These are phyloP conservation scores for Paxillus ammoniavirescens DNA, from an alignment of 768 basidiomycete species.

Conservation along the genomic window DNA sequence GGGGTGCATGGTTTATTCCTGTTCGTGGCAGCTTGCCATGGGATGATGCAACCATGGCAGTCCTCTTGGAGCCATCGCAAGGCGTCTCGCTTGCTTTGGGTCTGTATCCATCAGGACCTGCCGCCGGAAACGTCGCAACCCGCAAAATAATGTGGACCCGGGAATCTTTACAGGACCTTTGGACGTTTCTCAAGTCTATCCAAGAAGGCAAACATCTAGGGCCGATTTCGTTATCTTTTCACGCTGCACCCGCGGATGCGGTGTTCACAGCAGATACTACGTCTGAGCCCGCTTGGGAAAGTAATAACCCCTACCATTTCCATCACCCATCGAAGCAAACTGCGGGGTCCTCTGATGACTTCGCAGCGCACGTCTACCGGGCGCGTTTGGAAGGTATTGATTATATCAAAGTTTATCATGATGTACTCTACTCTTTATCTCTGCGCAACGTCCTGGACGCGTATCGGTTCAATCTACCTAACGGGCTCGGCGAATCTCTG, in stretches of 20 bases:
- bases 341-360: conserved; percentile 5
- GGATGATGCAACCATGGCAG: conserved; percentile 42
- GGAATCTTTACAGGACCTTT: conserved; percentile 41
- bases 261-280: conserved; percentile 8
- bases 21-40: conserved; percentile 53
- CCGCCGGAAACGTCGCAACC: conserved; percentile 15
- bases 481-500: conserved; percentile 2
- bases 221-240: conserved; percentile 49
- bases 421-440: conserved; percentile 44
- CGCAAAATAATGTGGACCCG: conserved; percentile 47
- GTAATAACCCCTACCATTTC: conserved; percentile 22
- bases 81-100: conserved; percentile 15
- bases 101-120: conserved; percentile 15
- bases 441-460: conserved; percentile 51
- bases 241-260: conserved; percentile 28
- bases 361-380: conserved; percentile 14
- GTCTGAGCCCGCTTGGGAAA: conserved; percentile 23
- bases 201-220: conserved; percentile 40
- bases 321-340: conserved; percentile 14
- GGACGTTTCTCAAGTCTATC: conserved; percentile 47
- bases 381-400: conserved; percentile 37
- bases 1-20: conserved; percentile 58
- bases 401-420: conserved; percentile 61
- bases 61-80: conserved; percentile 33
- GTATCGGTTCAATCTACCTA: conserved; percentile 38